Base-by-base conservation (phyloP, 257 asterid genomes). In the Echites panduratus region DNA sequence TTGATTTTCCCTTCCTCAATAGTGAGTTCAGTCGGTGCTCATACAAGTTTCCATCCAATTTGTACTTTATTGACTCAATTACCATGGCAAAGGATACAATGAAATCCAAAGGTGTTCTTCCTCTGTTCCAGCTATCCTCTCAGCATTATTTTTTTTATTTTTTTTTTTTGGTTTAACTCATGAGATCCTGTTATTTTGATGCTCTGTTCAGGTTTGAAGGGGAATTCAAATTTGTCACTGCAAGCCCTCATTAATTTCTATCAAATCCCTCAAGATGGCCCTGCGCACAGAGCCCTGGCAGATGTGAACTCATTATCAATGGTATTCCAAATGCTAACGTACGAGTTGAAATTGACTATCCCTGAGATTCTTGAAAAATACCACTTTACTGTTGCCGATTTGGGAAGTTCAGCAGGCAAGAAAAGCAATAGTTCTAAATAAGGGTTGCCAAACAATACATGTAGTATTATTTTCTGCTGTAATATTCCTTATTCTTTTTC, bases 1-100 rank as follows among this genome's bases (percentile, higher is more conserved):
- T 94, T 68, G 97, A 94, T 57, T 89, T 89, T 73, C 98, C 98
- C 29, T 94, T 94, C 78, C 81, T 94, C 76, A 83, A 72, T 75
- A 85, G 62, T 24, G 98, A 91, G 82, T 89, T 94, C 66, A 77
- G 73, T 13, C 86, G 96, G 70, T 89, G 89, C 79, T 85, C 89
- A 52, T 80, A 61, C 56, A 87, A 91, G 85, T 82, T 94, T 75
- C 98, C 98, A 64, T 0, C 69, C n/a, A 85, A 89, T 78, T 88
- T 95, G 93, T 68, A 82, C 66, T 89, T 85, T 65, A 80, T 85
- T 2, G 97, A 94, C 84, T 86, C 97, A 27, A 76, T 88, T 43
- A 90, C 85, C n/a, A 75, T 94, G 71, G 98, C 96, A 53, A 95
- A 96, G 80, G 52, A 72, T 45, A 70, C 74, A 47, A 78, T 87